phyloP scores from a whole-genome alignment of 2,329 filamentous ascomycete genomes.

The Epichloe sibirici region DNA sequence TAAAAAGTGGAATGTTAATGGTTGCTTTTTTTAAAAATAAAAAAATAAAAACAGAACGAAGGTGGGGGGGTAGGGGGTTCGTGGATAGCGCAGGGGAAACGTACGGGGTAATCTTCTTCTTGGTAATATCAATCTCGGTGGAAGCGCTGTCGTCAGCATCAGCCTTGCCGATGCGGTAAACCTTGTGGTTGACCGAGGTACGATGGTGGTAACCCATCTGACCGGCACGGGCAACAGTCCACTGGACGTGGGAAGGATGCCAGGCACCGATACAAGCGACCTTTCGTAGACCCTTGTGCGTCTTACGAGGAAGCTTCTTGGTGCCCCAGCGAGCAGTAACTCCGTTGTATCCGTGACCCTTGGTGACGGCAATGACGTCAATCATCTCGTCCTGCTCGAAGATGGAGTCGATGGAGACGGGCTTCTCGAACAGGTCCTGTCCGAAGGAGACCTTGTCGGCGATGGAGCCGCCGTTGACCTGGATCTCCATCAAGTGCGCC shows the following conservation, averaged over 20 bases:
- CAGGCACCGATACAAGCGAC: constrained; percentile 99
- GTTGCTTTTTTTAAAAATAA: not conserved
- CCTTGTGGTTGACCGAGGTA: constrained; percentile 99
- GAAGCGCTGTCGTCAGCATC: constrained; percentile 83
- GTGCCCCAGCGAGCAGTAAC: constrained; percentile 98
- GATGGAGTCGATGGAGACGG: constrained; percentile 80
- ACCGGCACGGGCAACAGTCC: constrained; percentile 99
- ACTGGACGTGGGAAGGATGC: constrained; percentile 99
- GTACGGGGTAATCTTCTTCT: constrained; percentile 99
- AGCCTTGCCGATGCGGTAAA: constrained; percentile 96
- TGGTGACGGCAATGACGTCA: constrained; percentile 97
- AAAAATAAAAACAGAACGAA: not conserved
- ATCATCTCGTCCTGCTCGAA: constrained; percentile 99
- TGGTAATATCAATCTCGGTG: constrained; percentile 91
- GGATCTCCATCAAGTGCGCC: constrained; percentile 99
- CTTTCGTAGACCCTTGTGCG: constrained; percentile 99
- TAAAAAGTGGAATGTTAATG: constrained; percentile 30
- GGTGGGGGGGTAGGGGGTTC: too few species aligned
- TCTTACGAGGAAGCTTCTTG: constrained; percentile 99
- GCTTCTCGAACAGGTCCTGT: constrained; percentile 97
- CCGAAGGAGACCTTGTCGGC: constrained; percentile 96
- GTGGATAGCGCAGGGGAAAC: constrained; percentile 19
- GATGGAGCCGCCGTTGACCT: constrained; percentile 95
- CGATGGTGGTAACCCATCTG: constrained; percentile 99
- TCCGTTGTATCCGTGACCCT: constrained; percentile 97